Percentiles rank a stretch among this genome's conserved stretches.
Evolutionary conservation across 371 early-diverging fungal species (phyloP).

Genomic region (Rhizomucor pusillus): DNA sequence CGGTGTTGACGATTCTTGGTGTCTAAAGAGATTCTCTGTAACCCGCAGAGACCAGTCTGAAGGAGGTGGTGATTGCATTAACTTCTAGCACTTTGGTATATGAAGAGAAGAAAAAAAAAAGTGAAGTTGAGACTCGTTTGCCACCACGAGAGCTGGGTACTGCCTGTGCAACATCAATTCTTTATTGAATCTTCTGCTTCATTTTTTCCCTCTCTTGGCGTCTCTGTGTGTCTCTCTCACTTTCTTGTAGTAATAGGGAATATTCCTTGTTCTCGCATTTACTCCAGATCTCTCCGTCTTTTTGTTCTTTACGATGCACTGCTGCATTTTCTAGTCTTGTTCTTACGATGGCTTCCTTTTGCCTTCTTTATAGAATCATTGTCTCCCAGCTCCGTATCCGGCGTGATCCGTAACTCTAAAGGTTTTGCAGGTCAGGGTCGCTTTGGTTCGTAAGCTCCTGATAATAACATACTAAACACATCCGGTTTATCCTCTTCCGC

Average conservation of each 20-base stretch:
- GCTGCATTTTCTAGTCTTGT: slow-evolving; percentile 11
- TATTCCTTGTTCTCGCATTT: neutral
- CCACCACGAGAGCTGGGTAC: no score
- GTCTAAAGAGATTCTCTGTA: no score
- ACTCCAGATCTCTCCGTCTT: neutral
- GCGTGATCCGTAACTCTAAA: slow-evolving; percentile 41
- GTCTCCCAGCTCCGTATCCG: slow-evolving; percentile 46
- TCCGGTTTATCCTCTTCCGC: slow-evolving; percentile 23
- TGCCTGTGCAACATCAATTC: no score
- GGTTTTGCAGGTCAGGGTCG: neutral
- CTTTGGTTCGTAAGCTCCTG: no score
- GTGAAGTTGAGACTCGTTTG: no score
- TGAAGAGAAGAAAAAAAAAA: no score
- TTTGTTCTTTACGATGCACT: neutral
- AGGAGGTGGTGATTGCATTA: no score
- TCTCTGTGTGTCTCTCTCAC: neutral
- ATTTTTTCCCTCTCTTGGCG: neutral
- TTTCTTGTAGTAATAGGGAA: neutral
- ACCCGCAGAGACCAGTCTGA: no score
- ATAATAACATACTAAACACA: slow-evolving; percentile 27
- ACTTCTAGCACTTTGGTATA: no score
- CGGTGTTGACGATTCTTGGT: no score
- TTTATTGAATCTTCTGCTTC: no score
- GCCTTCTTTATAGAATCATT: slow-evolving; percentile 43
- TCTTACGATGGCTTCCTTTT: slow-evolving; percentile 38